Percentiles rank a stretch among this genome's conserved stretches.
These are phyloP conservation scores for Rhodomyrtus psidioides DNA, from an alignment of 441 rosid species.

Conservation along the genomic window DNA sequence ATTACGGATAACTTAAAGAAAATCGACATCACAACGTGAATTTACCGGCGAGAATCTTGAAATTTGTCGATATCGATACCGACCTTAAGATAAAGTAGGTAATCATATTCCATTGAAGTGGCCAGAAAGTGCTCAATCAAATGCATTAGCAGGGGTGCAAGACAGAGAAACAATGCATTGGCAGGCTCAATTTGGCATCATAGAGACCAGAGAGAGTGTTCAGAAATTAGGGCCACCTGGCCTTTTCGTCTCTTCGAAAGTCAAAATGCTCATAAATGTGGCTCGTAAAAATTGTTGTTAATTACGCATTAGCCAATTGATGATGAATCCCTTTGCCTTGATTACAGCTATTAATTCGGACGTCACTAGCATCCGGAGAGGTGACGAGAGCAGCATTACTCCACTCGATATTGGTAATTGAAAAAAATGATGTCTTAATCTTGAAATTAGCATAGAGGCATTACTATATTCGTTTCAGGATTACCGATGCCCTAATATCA, in stretches of 20 bases:
- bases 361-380: slow-evolving; percentile 13
- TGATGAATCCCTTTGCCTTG: neutral
- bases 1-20: too few species aligned
- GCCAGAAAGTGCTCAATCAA: neutral
- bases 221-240: neutral
- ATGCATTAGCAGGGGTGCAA: neutral
- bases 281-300: neutral
- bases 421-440: neutral
- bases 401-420: neutral
- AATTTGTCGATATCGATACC: too few species aligned
- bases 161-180: neutral
- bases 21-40: too few species aligned
- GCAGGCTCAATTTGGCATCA: neutral
- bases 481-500: neutral
- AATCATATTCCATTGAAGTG: neutral
- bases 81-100: neutral
- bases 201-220: too few species aligned
- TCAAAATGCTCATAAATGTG: neutral
- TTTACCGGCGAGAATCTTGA: too few species aligned
- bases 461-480: neutral
- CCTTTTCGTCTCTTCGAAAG: neutral
- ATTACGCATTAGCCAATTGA: neutral
- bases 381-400: slow-evolving; percentile 13
- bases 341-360: neutral
- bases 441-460: neutral